phyloP scores from a whole-genome alignment of 768 basidiomycete genomes.

The Auricularia sp. region DNA sequence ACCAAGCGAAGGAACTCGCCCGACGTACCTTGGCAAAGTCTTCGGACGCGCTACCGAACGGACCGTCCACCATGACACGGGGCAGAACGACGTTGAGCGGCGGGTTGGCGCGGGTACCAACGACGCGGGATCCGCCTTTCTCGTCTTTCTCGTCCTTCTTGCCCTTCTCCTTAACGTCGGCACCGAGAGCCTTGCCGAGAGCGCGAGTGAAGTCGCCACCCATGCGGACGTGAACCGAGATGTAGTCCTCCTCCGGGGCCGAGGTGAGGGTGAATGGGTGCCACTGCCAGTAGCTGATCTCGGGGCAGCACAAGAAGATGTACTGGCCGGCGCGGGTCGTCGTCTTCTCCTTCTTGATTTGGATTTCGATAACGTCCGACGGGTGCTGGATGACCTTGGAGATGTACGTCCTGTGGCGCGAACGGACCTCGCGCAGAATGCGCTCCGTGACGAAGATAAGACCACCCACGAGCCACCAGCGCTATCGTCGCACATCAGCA shows the following conservation, averaged over 20 bases:
- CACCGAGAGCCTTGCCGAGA: slow-evolving; percentile 72
- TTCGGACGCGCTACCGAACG: slow-evolving; percentile 87
- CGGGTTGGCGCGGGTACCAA: slow-evolving; percentile 46
- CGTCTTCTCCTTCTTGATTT: slow-evolving; percentile 94
- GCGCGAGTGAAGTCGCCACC: slow-evolving; percentile 88
- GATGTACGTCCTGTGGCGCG: slow-evolving; percentile 84
- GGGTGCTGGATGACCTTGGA: slow-evolving; percentile 95
- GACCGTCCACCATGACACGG: slow-evolving; percentile 92
- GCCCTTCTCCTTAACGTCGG: slow-evolving; percentile 37
- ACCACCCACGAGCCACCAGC: slow-evolving; percentile 85
- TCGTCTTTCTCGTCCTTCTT: slow-evolving; percentile 34
- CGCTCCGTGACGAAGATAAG: slow-evolving; percentile 81
- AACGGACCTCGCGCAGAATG: slow-evolving; percentile 82
- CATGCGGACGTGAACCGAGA: slow-evolving; percentile 86
- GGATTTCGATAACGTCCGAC: slow-evolving; percentile 86
- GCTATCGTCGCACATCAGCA: slow-evolving; percentile 30
- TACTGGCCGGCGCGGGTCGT: slow-evolving; percentile 81
- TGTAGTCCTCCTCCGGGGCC: slow-evolving; percentile 91
- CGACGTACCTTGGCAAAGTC: slow-evolving; percentile 57
- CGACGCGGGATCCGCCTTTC: slow-evolving; percentile 42
- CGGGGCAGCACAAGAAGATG: slow-evolving; percentile 85
- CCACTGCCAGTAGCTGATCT: slow-evolving; percentile 93
- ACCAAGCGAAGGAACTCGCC: too few relatives aligned
- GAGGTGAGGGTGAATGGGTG: slow-evolving; percentile 94
- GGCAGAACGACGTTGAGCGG: slow-evolving; percentile 68